Base-by-base conservation (phyloP, 495 filamentous ascomycete species). In the Penicillium turbatum region DNA sequence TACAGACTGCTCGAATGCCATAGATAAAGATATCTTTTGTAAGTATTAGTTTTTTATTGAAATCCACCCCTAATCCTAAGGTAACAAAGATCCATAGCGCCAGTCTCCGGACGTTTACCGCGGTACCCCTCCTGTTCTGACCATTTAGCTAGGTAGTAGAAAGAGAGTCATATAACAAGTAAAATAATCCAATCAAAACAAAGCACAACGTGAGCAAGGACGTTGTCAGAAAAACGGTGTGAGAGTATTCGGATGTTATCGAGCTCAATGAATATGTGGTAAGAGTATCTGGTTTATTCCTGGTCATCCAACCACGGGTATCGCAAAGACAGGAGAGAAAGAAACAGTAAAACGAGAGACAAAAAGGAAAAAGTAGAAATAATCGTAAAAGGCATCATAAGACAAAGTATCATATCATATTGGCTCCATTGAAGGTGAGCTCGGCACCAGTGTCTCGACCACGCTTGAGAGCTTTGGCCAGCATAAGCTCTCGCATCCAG, bases 401-500 rank as follows among this genome's bases (percentile, higher is more conserved):
- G 21, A 24, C 21, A 24, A 24, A 24, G 21, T 2, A 2, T 52
- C 29, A 60, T 41, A 61, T 55, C 36, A 95, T 81, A 71, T 82
- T 82, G 60, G 83, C 83, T 15, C 92, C 92, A 66, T 97, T 96
- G 42, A 95, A 77, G 51, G 82, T 84, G 53, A 96, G 75, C 66
- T 86, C 83, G 43, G 81, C 95, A 8, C 92, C 92, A 56, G 87
- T 83, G 13, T 85, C 84, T 73, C 90, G 89, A 63, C 88, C 86
- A 0, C 38, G 35, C 73, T 82, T 86, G 51, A 90, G 72, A 17
- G 92, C 92, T 67, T 92, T 96, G 5, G 92, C 92, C 19, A 98
- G 82, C 93, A 98, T 97, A 45, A 98, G 70, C 78, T 97, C 91
- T 2, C 93, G 75, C 93, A 97, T 96, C 93, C 93, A 98, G 58